These are phyloP conservation scores for Cyanodermella asteris DNA, from an alignment of 2,329 filamentous ascomycete genomes.

Conservation along the genomic window DNA sequence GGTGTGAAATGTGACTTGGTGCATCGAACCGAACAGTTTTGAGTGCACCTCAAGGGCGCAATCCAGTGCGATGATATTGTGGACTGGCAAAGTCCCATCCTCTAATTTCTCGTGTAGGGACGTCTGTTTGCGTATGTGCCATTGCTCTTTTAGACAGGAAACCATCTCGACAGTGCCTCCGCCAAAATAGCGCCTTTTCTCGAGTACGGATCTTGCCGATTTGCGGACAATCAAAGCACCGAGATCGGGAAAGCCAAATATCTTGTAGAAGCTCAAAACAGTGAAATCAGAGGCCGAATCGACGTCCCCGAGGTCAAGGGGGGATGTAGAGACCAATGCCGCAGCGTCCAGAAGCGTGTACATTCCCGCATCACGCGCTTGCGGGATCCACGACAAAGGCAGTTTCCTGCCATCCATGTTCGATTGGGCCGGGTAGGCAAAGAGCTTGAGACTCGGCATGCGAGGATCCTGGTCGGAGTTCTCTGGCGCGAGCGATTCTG, in stretches of 20 bases:
- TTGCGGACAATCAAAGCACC: conserved; percentile 69
- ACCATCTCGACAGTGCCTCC: conserved; percentile 90
- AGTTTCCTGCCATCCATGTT: conserved; percentile 72
- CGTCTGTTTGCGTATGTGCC: conserved; percentile 56
- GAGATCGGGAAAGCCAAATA: conserved; percentile 90
- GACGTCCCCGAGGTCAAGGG: conserved; percentile 44
- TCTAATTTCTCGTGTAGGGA: conserved; percentile 65
- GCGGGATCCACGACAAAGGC: conserved; percentile 43
- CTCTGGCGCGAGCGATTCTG: no score
- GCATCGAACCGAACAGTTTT: conserved; percentile 50
- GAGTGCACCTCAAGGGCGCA: conserved; percentile 49
- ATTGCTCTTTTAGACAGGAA: conserved; percentile 50
- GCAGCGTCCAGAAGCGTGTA: conserved; percentile 72
- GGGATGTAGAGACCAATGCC: conserved; percentile 54
- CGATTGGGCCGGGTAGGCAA: conserved; percentile 79
- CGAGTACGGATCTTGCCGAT: conserved; percentile 40
- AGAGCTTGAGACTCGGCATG: conserved; percentile 26
- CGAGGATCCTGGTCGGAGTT: conserved; percentile 5
- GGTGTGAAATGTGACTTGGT: conserved; percentile 48
- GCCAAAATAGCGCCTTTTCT: conserved; percentile 61
- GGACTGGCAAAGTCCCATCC: conserved; percentile 77
- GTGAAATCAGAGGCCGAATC: conserved; percentile 57
- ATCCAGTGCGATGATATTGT: conserved; percentile 68
- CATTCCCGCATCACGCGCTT: conserved; percentile 12
- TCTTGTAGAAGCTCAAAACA: conserved; percentile 80